Conservation (phyloP, 1,284 basidiomycete species). For the Leccinum cinnamomeum region DNA sequence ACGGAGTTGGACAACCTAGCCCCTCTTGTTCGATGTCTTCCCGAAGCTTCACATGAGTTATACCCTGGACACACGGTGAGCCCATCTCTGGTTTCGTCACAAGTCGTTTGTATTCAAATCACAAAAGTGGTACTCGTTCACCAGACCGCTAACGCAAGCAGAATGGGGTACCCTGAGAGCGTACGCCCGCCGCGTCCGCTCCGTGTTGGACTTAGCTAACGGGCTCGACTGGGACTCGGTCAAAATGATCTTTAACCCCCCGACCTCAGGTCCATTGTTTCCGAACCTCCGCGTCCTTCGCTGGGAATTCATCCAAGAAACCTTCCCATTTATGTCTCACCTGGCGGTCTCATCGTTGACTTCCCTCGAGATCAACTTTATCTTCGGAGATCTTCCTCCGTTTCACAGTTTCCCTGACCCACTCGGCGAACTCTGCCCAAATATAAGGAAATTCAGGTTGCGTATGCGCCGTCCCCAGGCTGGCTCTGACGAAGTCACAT, state of each 20-base stretch:
- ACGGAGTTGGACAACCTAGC: constrained; percentile 21
- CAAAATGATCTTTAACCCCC: constrained; percentile 18
- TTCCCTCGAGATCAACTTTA: constrained; percentile 22
- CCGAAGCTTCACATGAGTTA: constrained; percentile 19
- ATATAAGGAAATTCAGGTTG: constrained; percentile 13
- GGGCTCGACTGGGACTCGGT: constrained; percentile 25
- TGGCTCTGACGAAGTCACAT: constrained; percentile 12
- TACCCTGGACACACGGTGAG: constrained; percentile 18
- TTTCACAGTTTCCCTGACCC: constrained; percentile 22
- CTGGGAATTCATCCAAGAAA: constrained; percentile 23
- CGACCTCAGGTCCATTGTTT: constrained; percentile 21
- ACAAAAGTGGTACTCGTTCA: constrained; percentile 24
- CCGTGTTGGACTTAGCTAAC: constrained; percentile 19
- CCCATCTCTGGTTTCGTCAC: not conserved
- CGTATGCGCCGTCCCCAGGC: constrained; percentile 15
- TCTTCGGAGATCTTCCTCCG: constrained; percentile 18
- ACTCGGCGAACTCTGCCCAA: constrained; percentile 20
- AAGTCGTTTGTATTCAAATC: constrained; percentile 3
- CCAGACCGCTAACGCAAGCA: constrained; percentile 12
- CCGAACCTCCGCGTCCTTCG: constrained; percentile 23
- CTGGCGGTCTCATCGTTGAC: constrained; percentile 19
- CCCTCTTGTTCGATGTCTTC: constrained; percentile 28
- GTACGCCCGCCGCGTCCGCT: constrained; percentile 22
- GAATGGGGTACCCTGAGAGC: constrained; percentile 20
- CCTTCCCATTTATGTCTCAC: constrained; percentile 21